phyloP scores from a whole-genome alignment of 352 stramenopile species.

The Stramenopiles sp. region DNA sequence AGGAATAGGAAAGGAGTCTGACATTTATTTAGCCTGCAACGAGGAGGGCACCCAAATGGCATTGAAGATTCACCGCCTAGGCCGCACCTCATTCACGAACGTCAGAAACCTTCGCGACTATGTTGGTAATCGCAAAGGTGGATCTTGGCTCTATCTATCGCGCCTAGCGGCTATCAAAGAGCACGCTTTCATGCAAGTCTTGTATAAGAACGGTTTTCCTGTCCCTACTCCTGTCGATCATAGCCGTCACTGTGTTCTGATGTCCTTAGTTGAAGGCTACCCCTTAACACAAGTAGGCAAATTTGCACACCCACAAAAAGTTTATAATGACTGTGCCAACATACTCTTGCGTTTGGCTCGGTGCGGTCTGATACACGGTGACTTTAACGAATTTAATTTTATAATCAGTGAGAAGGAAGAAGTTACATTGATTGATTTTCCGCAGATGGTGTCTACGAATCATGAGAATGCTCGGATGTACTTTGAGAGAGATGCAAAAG shows the following conservation, averaged over 20 bases:
- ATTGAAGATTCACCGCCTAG: constrained; percentile 99
- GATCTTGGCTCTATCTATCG: constrained; percentile 96
- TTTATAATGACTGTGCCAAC: constrained; percentile 84
- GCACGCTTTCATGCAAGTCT: constrained; percentile 86
- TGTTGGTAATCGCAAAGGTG: constrained; percentile 75
- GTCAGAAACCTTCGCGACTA: constrained; percentile 91
- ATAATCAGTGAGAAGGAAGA: constrained; percentile 78
- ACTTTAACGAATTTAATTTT: constrained; percentile 99
- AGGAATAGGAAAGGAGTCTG: constrained; percentile 95
- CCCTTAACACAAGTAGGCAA: constrained; percentile 82
- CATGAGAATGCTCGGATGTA: constrained; percentile 93
- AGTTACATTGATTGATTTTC: constrained; percentile 99
- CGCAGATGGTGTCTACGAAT: constrained; percentile 96
- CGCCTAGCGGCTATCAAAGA: constrained; percentile 95
- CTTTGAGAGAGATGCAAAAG: constrained; percentile 15
- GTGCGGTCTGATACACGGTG: constrained; percentile 95
- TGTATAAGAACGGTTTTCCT: constrained; percentile 88
- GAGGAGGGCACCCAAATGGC: constrained; percentile 81
- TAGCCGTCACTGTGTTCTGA: constrained; percentile 92
- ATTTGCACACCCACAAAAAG: constrained; percentile 62
- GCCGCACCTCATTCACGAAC: constrained; percentile 87
- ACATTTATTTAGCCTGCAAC: constrained; percentile 82
- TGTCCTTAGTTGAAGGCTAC: constrained; percentile 82
- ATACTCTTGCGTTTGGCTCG: constrained; percentile 85
- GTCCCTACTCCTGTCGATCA: constrained; percentile 87